Percentiles rank a stretch among this genome's conserved stretches.
Evolutionary conservation across 2,329 filamentous ascomycete species (phyloP).

Genomic region (Zasmidium angulare): DNA sequence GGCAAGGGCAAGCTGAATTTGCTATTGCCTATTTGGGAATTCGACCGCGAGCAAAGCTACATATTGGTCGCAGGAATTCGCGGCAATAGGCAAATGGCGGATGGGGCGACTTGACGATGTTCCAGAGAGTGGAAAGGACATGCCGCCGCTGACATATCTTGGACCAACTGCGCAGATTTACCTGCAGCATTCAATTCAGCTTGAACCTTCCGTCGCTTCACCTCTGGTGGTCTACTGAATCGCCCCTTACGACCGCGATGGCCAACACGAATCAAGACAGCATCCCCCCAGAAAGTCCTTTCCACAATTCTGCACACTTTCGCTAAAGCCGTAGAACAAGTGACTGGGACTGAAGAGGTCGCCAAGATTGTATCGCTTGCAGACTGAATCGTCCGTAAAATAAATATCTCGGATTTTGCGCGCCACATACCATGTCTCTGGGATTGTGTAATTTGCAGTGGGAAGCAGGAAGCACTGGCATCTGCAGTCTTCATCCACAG

Average conservation of each 20-base stretch:
- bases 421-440: slow-evolving; percentile 5
- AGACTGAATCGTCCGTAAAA: slow-evolving; percentile 1
- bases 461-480: not conserved
- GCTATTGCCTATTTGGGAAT: not conserved
- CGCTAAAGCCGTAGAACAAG: not conserved
- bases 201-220: no score
- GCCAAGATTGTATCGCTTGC: not conserved
- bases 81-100: not conserved
- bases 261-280: not conserved
- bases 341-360: not conserved
- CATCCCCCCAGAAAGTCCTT: not conserved
- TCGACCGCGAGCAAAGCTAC: not conserved
- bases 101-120: not conserved
- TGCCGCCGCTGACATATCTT: no score
- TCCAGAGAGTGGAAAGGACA: no score
- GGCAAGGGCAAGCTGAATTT: not conserved
- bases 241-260: no score
- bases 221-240: no score
- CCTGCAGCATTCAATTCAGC: no score
- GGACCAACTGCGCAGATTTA: no score
- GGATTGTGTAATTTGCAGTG: not conserved
- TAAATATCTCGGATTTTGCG: slow-evolving; percentile 11
- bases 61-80: not conserved
- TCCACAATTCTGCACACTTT: not conserved
- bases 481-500: slow-evolving; percentile 5